Evolutionary conservation across 2,329 filamentous ascomycete genomes (phyloP).

Genomic region (Aschersonia sp.): DNA sequence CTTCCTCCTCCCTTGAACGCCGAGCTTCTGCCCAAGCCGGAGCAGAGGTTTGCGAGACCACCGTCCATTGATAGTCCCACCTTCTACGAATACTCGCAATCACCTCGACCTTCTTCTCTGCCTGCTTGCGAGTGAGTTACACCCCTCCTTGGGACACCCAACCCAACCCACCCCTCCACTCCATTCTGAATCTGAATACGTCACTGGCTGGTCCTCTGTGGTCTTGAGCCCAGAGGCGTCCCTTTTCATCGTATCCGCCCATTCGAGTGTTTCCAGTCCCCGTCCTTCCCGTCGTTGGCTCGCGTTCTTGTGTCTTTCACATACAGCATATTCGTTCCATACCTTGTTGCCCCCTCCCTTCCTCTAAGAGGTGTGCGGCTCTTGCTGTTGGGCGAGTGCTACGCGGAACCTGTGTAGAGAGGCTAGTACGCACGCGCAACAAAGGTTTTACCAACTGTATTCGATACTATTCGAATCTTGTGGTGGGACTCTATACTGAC

Average conservation of each 20-base stretch:
- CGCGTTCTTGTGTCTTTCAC: not conserved
- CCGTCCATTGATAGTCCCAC: conserved; percentile 46
- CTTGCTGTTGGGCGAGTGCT: not conserved
- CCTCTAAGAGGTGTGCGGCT: too few species aligned
- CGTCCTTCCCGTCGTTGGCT: not conserved
- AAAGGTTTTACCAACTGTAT: not conserved
- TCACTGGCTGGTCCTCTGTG: not conserved
- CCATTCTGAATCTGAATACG: not conserved
- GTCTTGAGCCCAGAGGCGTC: not conserved
- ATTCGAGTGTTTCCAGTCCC: not conserved
- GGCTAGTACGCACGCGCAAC: too few species aligned
- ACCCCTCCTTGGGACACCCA: not conserved
- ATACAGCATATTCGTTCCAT: not conserved
- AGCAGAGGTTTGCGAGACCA: conserved; percentile 38
- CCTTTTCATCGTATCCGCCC: not conserved
- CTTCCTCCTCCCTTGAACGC: conserved; percentile 15
- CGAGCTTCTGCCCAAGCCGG: conserved; percentile 28
- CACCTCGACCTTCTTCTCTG: conserved; percentile 6
- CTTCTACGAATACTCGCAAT: conserved; percentile 40
- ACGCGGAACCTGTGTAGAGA: not conserved
- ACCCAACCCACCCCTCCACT: not conserved
- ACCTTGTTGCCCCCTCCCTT: not conserved
- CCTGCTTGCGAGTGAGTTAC: conserved; percentile 14
- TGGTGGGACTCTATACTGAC: conserved; percentile 10
- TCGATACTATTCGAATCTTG: not conserved